Conservation (phyloP, 805 yeast genomes). For the Spathaspora passalidarum region DNA sequence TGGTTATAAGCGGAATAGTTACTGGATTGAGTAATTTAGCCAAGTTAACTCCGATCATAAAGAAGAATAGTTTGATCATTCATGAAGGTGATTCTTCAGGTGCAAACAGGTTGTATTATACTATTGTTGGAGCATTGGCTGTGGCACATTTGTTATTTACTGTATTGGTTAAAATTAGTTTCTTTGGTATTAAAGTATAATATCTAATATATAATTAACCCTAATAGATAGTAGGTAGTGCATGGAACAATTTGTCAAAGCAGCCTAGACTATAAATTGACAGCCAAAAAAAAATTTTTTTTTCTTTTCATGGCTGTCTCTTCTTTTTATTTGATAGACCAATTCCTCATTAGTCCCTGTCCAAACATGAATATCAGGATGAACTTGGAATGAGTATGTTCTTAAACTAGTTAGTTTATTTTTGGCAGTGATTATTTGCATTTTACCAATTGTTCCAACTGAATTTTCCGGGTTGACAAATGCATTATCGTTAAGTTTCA, state of each 20-base stretch:
- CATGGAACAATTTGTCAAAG: constrained; percentile 1
- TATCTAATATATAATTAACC: neutral
- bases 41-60: constrained; percentile 41
- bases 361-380: constrained; percentile 1
- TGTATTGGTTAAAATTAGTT: constrained; percentile 60
- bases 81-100: constrained; percentile 25
- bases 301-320: neutral
- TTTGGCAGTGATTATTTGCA: constrained; percentile 47
- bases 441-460: constrained; percentile 52
- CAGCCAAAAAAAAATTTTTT: neutral
- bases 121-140: constrained; percentile 40
- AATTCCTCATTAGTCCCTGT: no score
- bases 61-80: constrained; percentile 32
- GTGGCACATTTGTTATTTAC: constrained; percentile 57
- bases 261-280: neutral
- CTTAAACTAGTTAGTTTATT: constrained; percentile 4
- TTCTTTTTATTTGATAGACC: neutral
- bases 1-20: constrained; percentile 55
- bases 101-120: constrained; percentile 29
- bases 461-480: constrained; percentile 49
- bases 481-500: constrained; percentile 51
- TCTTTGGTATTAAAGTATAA: constrained; percentile 44
- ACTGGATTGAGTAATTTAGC: constrained; percentile 55
- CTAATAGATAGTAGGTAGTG: constrained; percentile 7
- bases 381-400: constrained; percentile 6